Evolutionary conservation across 306 rosid species (phyloP).

Genomic region (Dalbergia cochinchinensis): DNA sequence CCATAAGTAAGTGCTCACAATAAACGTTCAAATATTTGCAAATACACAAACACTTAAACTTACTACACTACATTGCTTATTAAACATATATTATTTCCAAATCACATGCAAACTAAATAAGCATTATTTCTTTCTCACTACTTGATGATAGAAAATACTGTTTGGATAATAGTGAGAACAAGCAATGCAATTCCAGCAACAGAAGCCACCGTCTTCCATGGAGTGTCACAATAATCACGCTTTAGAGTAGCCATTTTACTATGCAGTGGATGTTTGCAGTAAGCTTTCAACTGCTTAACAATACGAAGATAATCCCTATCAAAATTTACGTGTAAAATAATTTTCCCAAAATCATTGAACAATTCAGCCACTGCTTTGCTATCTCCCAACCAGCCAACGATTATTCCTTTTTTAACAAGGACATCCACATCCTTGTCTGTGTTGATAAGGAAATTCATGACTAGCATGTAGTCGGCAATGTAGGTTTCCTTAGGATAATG

Average conservation of each 20-base stretch:
- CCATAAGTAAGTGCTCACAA: too few relatives aligned
- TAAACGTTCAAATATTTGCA: too few relatives aligned
- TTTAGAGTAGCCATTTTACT: conserved; percentile 31
- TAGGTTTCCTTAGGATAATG: neutral
- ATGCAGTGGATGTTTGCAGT: neutral
- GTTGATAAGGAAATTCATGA: neutral
- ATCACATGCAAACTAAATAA: too few relatives aligned
- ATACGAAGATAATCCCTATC: neutral
- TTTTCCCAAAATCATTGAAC: neutral
- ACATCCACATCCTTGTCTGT: neutral
- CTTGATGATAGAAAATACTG: neutral
- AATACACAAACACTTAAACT: too few relatives aligned
- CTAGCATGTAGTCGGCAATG: neutral
- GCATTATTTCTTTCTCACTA: too few relatives aligned
- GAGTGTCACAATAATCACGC: conserved; percentile 34
- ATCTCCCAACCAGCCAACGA: too few relatives aligned
- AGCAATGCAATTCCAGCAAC: neutral
- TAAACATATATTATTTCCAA: too few relatives aligned
- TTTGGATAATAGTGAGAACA: neutral
- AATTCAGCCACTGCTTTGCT: neutral
- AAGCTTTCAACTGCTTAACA: neutral
- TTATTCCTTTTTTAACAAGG: conserved; percentile 13
- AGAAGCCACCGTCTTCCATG: conserved; percentile 35
- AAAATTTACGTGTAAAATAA: neutral
- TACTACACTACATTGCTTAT: too few relatives aligned